Percentiles rank a stretch among this genome's conserved stretches.
phyloP scores from a whole-genome alignment of 2,329 filamentous ascomycete species.

The Daldinia sp. region DNA sequence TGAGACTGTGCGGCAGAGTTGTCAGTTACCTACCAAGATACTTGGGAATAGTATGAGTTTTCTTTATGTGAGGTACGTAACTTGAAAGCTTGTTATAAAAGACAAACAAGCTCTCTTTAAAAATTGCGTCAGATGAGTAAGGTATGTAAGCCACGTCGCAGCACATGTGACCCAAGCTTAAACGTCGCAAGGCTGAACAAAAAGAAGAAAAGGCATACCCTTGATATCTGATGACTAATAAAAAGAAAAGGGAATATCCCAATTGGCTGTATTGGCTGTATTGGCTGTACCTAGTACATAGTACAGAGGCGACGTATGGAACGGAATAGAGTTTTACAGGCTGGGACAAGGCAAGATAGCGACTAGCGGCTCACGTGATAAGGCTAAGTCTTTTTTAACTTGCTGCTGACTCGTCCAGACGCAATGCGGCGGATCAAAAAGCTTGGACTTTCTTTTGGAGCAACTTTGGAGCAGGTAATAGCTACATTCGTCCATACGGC shows the following conservation, averaged over 20 bases:
- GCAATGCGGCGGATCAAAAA: slow-evolving; percentile 22
- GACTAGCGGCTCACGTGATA: slow-evolving; percentile 3
- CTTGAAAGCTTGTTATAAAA: not conserved
- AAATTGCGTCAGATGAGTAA: slow-evolving; percentile 4
- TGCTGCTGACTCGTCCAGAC: slow-evolving; percentile 7
- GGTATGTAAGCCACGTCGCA: not conserved
- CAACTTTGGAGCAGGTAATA: not conserved
- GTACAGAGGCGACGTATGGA: not conserved
- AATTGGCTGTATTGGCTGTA: not conserved
- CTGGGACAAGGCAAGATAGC: no score
- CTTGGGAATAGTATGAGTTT: not conserved
- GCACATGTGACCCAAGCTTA: not conserved
- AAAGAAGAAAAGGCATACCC: not conserved
- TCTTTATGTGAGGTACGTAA: not conserved
- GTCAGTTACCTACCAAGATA: not conserved
- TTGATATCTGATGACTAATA: not conserved
- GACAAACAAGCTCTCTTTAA: not conserved
- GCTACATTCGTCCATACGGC: not conserved
- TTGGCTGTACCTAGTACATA: no score
- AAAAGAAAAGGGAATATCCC: no score
- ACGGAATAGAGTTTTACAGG: not conserved
- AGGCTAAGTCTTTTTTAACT: slow-evolving; percentile 12
- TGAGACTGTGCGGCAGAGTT: not conserved
- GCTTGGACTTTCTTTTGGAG: slow-evolving; percentile 15
- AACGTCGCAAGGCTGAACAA: slow-evolving; percentile 3